Base-by-base conservation (phyloP, 2,329 filamentous ascomycete genomes). In the Achaetomium macrosporum region DNA sequence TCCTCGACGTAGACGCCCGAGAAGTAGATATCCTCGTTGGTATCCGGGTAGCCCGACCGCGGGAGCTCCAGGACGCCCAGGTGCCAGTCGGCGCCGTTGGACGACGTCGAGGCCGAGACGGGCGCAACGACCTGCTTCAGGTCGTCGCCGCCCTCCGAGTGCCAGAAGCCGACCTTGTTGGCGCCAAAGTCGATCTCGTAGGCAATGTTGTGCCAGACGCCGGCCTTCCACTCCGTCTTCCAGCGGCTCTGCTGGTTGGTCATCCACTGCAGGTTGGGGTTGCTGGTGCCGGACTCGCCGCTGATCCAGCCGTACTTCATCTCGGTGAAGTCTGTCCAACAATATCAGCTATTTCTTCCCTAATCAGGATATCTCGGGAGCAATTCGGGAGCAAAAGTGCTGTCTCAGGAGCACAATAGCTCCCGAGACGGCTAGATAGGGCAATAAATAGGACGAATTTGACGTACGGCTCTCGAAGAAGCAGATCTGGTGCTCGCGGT, bases 291-390 rank as follows among this genome's bases (percentile, higher is more conserved):
- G 36, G 63, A 57, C 53, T 72, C 69, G 42, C 76, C 76, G 46
- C 68, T 70, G 49, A 84, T 71, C 76, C 78, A 82, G 42, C 85
- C 85, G 53, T 80, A 82, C 73, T 88, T 88, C 66, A 89, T 69
- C 72, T 88, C 85, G 12, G 84, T 88, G 69, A 88, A 88, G 69
- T 88, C n/a, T n/a, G n/a, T n/a, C n/a, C n/a, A n/a, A n/a, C n/a
- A n/a, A n/a, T n/a, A n/a, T n/a, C n/a, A n/a, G n/a, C n/a, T n/a
- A n/a, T n/a, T n/a, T n/a, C n/a, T n/a, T n/a, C n/a, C n/a, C n/a
- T n/a, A n/a, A n/a, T n/a, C n/a, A n/a, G n/a, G n/a, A n/a, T n/a
- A n/a, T n/a, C n/a, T n/a, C n/a, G n/a, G n/a, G n/a, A n/a, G n/a
- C n/a, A n/a, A n/a, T n/a, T n/a, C n/a, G n/a, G n/a, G n/a, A n/a